A percentile compares a stretch with the other conserved stretches of the same genome.
phyloP scores from a whole-genome alignment of 495 filamentous ascomycete species.

The Halenospora varia region DNA sequence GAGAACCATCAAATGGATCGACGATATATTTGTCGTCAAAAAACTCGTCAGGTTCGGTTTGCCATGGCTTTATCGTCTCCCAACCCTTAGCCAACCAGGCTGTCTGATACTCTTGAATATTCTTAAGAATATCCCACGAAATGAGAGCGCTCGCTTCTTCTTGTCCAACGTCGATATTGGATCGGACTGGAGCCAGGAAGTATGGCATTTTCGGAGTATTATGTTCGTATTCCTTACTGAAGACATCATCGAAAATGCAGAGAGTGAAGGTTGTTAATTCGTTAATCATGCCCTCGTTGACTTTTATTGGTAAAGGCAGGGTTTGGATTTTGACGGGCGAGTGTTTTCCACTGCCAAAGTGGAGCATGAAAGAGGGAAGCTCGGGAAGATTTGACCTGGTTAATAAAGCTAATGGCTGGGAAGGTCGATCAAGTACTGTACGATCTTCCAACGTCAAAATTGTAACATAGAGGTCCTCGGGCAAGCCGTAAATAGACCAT shows the following conservation, averaged over 20 bases:
- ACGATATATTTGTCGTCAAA: constrained; percentile 64
- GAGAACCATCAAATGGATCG: constrained; percentile 71
- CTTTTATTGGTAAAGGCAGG: constrained; percentile 31
- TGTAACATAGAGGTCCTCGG: constrained; percentile 57
- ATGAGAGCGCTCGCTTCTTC: constrained; percentile 40
- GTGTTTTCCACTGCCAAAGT: constrained; percentile 54
- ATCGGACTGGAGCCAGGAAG: constrained; percentile 67
- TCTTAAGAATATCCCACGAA: constrained; percentile 60
- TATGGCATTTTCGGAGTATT: constrained; percentile 68
- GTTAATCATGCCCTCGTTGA: constrained; percentile 38
- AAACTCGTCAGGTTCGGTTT: constrained; percentile 39
- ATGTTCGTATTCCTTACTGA: constrained; percentile 76
- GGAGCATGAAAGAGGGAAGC: constrained; percentile 67
- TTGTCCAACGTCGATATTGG: constrained; percentile 4
- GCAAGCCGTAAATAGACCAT: constrained; percentile 56
- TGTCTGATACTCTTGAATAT: constrained; percentile 42
- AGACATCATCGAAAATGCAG: constrained; percentile 76
- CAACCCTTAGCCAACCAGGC: constrained; percentile 48
- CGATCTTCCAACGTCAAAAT: constrained; percentile 57
- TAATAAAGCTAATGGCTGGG: constrained; percentile 65
- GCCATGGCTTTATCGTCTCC: constrained; percentile 19
- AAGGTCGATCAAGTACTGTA: constrained; percentile 52
- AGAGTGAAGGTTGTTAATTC: constrained; percentile 66
- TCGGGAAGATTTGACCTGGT: constrained; percentile 61
- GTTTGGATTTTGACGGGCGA: constrained; percentile 16